Percentiles rank a stretch among this genome's conserved stretches.
Conservation (phyloP, 768 basidiomycete species). For the Tricholoma terreum region DNA sequence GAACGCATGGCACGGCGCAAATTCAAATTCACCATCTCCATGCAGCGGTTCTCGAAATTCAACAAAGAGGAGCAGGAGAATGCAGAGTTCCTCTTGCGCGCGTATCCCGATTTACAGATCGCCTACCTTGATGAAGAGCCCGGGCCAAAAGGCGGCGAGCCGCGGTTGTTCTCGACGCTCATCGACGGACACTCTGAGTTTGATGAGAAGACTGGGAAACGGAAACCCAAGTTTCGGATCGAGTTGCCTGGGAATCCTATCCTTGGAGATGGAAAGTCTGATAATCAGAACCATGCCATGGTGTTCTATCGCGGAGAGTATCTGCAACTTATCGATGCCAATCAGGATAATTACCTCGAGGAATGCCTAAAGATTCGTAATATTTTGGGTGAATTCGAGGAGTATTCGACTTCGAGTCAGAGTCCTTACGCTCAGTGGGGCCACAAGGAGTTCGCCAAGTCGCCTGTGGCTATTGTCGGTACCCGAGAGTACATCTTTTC, state of each 20-base stretch:
- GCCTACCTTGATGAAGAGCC: slow-evolving; percentile 97
- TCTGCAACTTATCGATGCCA: slow-evolving; percentile 97
- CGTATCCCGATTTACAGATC: slow-evolving; percentile 98
- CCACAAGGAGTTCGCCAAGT: slow-evolving; percentile 85
- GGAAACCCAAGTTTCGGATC: slow-evolving; percentile 96
- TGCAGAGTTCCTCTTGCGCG: slow-evolving; percentile 94
- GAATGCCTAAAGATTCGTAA: slow-evolving; percentile 99
- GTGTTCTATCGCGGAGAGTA: slow-evolving; percentile 99
- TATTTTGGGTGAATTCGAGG: slow-evolving; percentile 96
- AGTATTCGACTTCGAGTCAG: slow-evolving; percentile 85
- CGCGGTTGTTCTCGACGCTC: slow-evolving; percentile 84
- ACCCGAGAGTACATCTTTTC: slow-evolving; percentile 99
- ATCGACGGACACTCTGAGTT: slow-evolving; percentile 98
- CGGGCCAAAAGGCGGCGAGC: slow-evolving; percentile 82
- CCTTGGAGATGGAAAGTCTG: slow-evolving; percentile 97
- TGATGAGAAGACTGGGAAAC: slow-evolving; percentile 80
- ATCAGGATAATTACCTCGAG: slow-evolving; percentile 99
- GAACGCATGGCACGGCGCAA: slow-evolving; percentile 97
- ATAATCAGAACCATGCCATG: slow-evolving; percentile 99
- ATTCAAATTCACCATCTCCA: slow-evolving; percentile 97
- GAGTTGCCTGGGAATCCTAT: slow-evolving; percentile 99
- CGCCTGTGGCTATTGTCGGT: slow-evolving; percentile 96
- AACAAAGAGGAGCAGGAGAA: slow-evolving; percentile 99
- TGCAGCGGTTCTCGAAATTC: slow-evolving; percentile 99
- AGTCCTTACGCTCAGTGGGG: slow-evolving; percentile 97